Percentiles rank a stretch among this genome's conserved stretches.
Evolutionary conservation across 345 rosid genomes (phyloP).

Genomic region (Melaleuca quinquenervia): DNA sequence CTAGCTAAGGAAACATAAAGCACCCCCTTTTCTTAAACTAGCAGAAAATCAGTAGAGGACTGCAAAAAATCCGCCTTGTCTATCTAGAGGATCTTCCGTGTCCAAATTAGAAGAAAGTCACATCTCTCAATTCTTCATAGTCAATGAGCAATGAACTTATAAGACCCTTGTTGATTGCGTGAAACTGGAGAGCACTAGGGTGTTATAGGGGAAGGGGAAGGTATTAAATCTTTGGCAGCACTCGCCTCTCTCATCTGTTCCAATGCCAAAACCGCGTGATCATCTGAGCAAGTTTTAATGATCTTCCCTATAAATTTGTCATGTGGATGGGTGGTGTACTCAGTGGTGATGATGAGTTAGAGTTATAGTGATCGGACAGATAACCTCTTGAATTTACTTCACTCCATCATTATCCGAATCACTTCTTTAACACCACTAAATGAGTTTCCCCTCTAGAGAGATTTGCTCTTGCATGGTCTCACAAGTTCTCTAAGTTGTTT

Average conservation of each 20-base stretch:
- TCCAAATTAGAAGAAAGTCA: not conserved
- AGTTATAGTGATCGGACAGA: constrained; percentile 1
- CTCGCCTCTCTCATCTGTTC: not conserved
- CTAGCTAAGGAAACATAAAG: not conserved
- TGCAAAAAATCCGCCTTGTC: not conserved
- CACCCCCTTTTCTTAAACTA: not conserved
- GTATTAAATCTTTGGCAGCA: not conserved
- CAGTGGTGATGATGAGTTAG: not conserved
- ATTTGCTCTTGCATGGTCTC: not conserved
- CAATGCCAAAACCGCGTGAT: not conserved
- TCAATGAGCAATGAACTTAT: not conserved
- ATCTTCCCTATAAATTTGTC: not conserved
- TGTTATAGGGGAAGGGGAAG: not conserved
- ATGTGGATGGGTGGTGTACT: not conserved
- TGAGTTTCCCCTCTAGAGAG: not conserved
- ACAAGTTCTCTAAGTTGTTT: not conserved
- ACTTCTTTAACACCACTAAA: not conserved
- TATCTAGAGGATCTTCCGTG: not conserved
- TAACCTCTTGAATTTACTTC: constrained; percentile 3
- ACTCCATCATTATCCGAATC: not conserved
- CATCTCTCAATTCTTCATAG: not conserved
- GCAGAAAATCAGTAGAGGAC: not conserved
- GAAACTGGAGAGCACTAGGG: not conserved
- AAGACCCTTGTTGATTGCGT: not conserved
- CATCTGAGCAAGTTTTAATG: not conserved